Evolutionary conservation across 164 flowering plant genomes (phyloP), one percentile per base, ranked within the genome.

Genomic region (Brasenia schreberi): DNA sequence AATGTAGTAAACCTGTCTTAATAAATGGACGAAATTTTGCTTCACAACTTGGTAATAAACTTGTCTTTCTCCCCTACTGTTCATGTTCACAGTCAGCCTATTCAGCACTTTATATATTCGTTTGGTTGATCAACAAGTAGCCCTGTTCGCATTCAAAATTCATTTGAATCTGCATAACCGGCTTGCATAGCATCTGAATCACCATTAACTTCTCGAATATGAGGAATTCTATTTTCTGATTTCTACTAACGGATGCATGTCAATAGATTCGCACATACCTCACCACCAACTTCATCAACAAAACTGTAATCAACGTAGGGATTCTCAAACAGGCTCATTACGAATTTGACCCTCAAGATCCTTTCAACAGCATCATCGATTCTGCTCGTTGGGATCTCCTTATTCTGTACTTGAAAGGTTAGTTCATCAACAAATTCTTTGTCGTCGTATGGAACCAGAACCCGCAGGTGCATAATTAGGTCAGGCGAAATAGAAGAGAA

Each of bases 291-390:
- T 42, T 72, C 49, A 23, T 64, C 19, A 14, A 19, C 66, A 6
- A 69, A 45, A 63, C 71, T 72, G 68, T 5, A 6, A 65, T 76
- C 78, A 11, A 71, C 71, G 53, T 72, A 5, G 11, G 78, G 78
- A 53, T 76, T 72, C 64, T 76, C 78, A 62, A 72, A 76, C 9
- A 76, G 70, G 33, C 78, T 76, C 70, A 69, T 66, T 0, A 16
- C 43, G 69, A 72, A 76, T 64, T 76, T 76, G 16, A 76, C 76
- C 19, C 76, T 42, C 68, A 76, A 45, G 9, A 76, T 76, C 60
- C 78, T 69, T 10, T n/a, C 61, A 27, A 76, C 76, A 7, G 78
- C 78, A 66, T 76, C 78, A 42, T 76, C 76, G 6, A 73, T 76
- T 14, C 78, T 67, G 53, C 64, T 67, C 71, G 72, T 76, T 61